phyloP scores from a whole-genome alignment of 345 rosid genomes.

The Rhizophora apiculata region DNA sequence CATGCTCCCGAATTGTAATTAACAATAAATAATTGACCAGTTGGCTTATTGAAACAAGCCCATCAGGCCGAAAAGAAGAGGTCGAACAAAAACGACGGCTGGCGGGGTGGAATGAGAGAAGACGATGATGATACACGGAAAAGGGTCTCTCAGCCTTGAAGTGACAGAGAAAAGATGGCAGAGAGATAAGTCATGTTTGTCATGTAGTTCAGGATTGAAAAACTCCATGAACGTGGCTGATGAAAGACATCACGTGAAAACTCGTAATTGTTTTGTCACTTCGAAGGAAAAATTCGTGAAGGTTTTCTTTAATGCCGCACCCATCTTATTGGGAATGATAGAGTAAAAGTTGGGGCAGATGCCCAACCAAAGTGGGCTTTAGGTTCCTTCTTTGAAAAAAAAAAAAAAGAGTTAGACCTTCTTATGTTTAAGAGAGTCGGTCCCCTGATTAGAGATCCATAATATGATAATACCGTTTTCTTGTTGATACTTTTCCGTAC shows the following conservation, averaged over 20 bases:
- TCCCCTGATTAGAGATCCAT: too few relatives aligned
- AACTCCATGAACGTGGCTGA: constrained; percentile 25
- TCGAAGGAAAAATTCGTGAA: not conserved
- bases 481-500: not conserved
- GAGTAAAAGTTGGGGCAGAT: too few relatives aligned
- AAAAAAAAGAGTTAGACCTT: too few relatives aligned
- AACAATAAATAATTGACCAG: not conserved
- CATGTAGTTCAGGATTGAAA: constrained; percentile 14
- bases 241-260: constrained; percentile 24
- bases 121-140: not conserved
- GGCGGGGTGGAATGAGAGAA: not conserved
- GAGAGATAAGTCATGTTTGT: constrained; percentile 19
- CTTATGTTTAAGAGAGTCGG: too few relatives aligned
- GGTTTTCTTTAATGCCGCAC: not conserved
- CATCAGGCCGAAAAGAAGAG: too few relatives aligned
- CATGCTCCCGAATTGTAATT: too few relatives aligned
- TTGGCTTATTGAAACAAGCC: too few relatives aligned
- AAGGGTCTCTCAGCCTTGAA: not conserved
- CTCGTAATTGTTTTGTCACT: not conserved
- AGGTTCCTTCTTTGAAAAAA: too few relatives aligned
- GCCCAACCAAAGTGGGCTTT: too few relatives aligned
- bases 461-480: not conserved
- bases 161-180: not conserved
- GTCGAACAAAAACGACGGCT: too few relatives aligned
- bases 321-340: too few relatives aligned